Base-by-base conservation (phyloP, 2,329 filamentous ascomycete genomes). In the Ophiognomonia clavigignenti-juglandacearum region DNA sequence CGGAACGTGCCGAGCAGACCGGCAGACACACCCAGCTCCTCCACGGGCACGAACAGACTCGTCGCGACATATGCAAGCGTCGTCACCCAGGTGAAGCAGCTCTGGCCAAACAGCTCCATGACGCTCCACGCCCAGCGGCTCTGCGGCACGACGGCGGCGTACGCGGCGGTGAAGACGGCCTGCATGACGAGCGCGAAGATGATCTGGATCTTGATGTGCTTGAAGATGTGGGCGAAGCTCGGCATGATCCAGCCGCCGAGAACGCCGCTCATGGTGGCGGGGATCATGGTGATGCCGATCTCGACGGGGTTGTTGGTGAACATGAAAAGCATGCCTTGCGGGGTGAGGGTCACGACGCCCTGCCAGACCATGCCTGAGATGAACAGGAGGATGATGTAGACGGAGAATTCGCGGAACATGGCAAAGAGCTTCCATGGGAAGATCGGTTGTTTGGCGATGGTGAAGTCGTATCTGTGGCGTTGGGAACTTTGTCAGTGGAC, bases 31-130 rank as follows among this genome's bases (percentile, higher is more conserved):
- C 61, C 61, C 3, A 64, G 54, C 37, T 62, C 58, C 23, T 59
- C 54, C 20, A 59, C 54, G 0, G 61, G 61, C 2, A 64, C 61
- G 48, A 59, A 57, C 3, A 64, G 55, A 26, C 60, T 59, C 4
- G 59, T 56, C 4, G 57, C 40, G 11, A 62, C 54, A 42, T 64
- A 64, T 1, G 55, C 56, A 2, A 62, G 50, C 16, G 59, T 56
- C 1, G 61, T 64, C 8, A 63, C 54, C 58, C 59, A 62, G 18
- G 60, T 56, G 50, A 64, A 64, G 51, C 56, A 59, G n/a, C 52
- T 52, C 16, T 61, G 59, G 2, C 62, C 62, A 13, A 64, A 60
- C 8, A 61, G 49, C 11, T 61, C 61, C 37, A 64, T 54, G 18
- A 56, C 56, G 14, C 58, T 61, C 55, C 60, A 64, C 3, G 59